A percentile compares a stretch with the other conserved stretches of the same genome.
These are phyloP conservation scores for Endothia cerciana DNA, from an alignment of 2,329 filamentous ascomycete species.

Conservation along the genomic window DNA sequence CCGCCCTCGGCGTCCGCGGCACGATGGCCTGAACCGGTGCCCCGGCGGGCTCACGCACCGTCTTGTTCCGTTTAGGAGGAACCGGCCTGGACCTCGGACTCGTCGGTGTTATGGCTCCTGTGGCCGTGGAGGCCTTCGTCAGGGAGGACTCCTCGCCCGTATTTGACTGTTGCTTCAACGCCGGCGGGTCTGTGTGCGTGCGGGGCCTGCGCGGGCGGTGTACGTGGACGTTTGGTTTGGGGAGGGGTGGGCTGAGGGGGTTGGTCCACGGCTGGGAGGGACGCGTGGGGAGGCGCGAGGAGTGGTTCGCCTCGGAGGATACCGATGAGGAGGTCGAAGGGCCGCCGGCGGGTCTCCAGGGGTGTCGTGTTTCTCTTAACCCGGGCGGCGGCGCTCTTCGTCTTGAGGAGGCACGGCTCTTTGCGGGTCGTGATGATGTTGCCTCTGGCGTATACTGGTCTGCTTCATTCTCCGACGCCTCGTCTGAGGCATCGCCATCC, in stretches of 20 bases:
- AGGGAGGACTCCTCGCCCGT: background rate
- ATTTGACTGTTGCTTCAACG: background rate
- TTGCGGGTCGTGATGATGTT: background rate
- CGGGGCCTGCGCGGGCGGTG: conserved; percentile 5
- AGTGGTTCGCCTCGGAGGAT: background rate
- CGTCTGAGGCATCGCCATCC: conserved; percentile 2
- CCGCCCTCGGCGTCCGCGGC: conserved; percentile 11
- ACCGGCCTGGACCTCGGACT: conserved; percentile 8
- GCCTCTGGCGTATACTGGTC: background rate
- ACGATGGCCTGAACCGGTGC: conserved; percentile 18
- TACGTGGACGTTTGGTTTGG: background rate
- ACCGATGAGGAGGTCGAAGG: background rate
- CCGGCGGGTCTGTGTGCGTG: conserved; percentile 6
- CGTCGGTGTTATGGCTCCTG: conserved; percentile 10
- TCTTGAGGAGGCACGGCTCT: background rate
- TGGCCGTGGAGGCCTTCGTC: conserved; percentile 6
- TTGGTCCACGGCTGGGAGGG: conserved; percentile 6
- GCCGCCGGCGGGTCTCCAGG: background rate
- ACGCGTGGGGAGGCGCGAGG: conserved; percentile 13
- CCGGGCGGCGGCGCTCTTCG: background rate
- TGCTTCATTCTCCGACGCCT: background rate
- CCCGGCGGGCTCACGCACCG: conserved; percentile 10
- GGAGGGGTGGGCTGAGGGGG: conserved; percentile 13
- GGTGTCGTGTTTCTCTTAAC: background rate
- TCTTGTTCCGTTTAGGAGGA: conserved; percentile 9